phyloP scores from a whole-genome alignment of 2,329 filamentous ascomycete genomes.

The Didymosphaeria variabile region DNA sequence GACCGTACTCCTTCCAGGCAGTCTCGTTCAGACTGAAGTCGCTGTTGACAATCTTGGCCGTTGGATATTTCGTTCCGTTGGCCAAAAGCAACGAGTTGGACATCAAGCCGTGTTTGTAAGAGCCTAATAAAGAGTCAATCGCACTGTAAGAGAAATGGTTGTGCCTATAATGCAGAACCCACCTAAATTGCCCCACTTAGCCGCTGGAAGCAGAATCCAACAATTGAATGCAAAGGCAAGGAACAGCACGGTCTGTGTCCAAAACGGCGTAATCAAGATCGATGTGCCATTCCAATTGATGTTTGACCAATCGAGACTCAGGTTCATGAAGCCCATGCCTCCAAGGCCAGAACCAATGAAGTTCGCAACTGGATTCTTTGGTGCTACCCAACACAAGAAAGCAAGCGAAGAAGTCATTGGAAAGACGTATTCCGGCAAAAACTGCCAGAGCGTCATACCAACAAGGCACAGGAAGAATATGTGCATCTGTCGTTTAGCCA shows the following conservation, averaged over 20 bases:
- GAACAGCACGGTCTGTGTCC: conserved; percentile 67
- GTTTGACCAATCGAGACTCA: conserved; percentile 70
- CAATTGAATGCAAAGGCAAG: conserved; percentile 64
- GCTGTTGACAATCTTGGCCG: conserved; percentile 53
- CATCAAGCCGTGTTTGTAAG: conserved; percentile 62
- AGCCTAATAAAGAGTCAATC: conserved; percentile 30
- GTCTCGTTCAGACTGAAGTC: conserved; percentile 59
- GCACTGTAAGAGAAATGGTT: too few relatives aligned
- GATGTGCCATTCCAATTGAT: conserved; percentile 58
- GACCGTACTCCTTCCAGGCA: conserved; percentile 58
- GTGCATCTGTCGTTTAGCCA: conserved; percentile 63
- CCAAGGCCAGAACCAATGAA: conserved; percentile 68
- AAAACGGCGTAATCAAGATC: conserved; percentile 63
- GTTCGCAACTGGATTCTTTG: conserved; percentile 65
- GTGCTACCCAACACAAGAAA: conserved; percentile 71
- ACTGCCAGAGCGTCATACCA: conserved; percentile 67
- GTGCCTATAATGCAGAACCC: conserved; percentile 20
- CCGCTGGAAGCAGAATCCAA: conserved; percentile 67
- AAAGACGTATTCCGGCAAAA: conserved; percentile 68
- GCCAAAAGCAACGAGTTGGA: conserved; percentile 64
- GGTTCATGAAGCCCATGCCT: conserved; percentile 68
- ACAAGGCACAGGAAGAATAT: conserved; percentile 65
- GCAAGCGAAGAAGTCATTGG: conserved; percentile 68
- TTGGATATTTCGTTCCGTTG: conserved; percentile 59
- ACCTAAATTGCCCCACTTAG: conserved; percentile 66